Percentiles rank a stretch among this genome's conserved stretches.
Evolutionary conservation across 2,329 filamentous ascomycete species (phyloP).

Genomic region (Dactylonectria macrodidyma): DNA sequence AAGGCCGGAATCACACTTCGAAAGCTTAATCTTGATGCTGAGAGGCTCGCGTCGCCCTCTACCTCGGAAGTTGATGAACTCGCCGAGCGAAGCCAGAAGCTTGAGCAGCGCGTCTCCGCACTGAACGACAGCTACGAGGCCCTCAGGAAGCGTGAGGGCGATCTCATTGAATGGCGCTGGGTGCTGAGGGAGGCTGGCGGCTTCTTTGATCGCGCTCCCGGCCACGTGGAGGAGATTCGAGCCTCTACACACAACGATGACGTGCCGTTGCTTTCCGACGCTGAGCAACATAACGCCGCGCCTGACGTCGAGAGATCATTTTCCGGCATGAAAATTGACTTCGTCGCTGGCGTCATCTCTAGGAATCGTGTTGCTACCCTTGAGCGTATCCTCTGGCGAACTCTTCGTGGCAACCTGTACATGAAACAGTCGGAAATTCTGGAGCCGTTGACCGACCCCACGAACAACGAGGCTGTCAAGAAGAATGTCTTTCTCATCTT

Average conservation of each 20-base stretch:
- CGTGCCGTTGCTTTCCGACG: conserved; percentile 91
- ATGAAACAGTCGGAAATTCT: conserved; percentile 99
- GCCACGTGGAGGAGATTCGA: conserved; percentile 96
- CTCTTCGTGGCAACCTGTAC: conserved; percentile 96
- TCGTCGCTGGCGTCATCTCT: conserved; percentile 95
- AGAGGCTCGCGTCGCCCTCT: conserved; percentile 88
- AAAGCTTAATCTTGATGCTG: conserved; percentile 91
- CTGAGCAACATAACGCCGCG: conserved; percentile 83
- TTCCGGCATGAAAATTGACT: conserved; percentile 98
- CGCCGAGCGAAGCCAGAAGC: conserved; percentile 89
- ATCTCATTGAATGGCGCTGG: conserved; percentile 98
- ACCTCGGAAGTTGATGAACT: conserved; percentile 97
- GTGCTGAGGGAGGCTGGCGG: conserved; percentile 95
- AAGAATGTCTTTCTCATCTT: conserved; percentile 99
- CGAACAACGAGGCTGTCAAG: conserved; percentile 90
- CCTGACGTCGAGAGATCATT: conserved; percentile 87
- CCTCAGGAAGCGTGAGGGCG: conserved; percentile 96
- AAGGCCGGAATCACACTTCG: conserved; percentile 89
- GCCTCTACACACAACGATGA: conserved; percentile 92
- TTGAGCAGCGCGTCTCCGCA: conserved; percentile 92
- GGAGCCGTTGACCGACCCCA: conserved; percentile 91
- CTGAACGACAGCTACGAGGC: conserved; percentile 99
- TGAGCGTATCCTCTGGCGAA: conserved; percentile 97
- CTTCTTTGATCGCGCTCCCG: conserved; percentile 97
- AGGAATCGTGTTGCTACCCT: conserved; percentile 95